Conservation (phyloP, 768 basidiomycete genomes). For the Xerocomellus dryophilus region DNA sequence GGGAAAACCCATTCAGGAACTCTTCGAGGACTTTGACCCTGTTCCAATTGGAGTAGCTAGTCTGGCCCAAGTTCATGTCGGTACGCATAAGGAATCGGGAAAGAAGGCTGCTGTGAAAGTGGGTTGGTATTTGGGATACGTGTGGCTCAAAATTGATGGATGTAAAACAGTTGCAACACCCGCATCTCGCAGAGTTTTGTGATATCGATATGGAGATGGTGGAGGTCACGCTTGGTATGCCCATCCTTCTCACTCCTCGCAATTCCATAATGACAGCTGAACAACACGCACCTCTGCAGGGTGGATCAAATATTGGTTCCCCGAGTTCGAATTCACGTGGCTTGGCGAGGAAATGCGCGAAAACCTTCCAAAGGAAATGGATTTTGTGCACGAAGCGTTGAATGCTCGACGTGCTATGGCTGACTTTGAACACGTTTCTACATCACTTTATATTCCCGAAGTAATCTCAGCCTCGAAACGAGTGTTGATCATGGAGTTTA, state of each 20-base stretch:
- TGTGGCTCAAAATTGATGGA: slow-evolving; percentile 1
- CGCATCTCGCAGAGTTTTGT: slow-evolving; percentile 88
- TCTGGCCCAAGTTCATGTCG: slow-evolving; percentile 93
- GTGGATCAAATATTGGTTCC: slow-evolving; percentile 91
- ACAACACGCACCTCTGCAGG: slow-evolving; percentile 35
- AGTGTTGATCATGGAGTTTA: slow-evolving; percentile 93
- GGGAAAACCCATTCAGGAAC: slow-evolving; percentile 62
- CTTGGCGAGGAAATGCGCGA: slow-evolving; percentile 91
- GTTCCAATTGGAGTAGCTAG: slow-evolving; percentile 93
- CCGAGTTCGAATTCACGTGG: slow-evolving; percentile 95
- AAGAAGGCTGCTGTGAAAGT: slow-evolving; percentile 85
- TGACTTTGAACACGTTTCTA: slow-evolving; percentile 68
- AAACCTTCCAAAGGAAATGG: slow-evolving; percentile 90
- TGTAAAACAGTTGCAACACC: slow-evolving; percentile 72
- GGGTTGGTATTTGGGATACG: slow-evolving; percentile 10
- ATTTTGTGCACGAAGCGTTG: slow-evolving; percentile 85
- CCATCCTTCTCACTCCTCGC: neutral
- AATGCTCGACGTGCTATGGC: slow-evolving; percentile 71
- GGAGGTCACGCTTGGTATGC: slow-evolving; percentile 62
- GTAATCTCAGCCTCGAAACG: slow-evolving; percentile 80
- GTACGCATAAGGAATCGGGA: slow-evolving; percentile 65
- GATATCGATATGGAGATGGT: slow-evolving; percentile 89
- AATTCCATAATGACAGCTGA: neutral
- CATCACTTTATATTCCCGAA: slow-evolving; percentile 85
- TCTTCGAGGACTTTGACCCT: slow-evolving; percentile 85